Base-by-base conservation (phyloP, 352 stramenopile genomes). In the Phytophthora tubulina region DNA sequence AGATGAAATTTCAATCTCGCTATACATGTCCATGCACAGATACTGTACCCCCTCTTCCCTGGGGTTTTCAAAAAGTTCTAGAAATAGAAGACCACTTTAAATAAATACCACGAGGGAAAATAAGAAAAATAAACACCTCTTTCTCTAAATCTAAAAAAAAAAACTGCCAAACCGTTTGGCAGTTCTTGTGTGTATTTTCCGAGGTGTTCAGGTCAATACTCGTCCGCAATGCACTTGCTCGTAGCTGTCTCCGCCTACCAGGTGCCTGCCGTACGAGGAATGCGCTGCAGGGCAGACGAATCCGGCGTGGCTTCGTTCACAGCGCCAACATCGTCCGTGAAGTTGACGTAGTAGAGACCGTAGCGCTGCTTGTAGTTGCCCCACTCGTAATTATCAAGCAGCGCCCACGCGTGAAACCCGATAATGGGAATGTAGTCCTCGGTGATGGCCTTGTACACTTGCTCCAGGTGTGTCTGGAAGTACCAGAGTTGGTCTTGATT, bases 401-500 rank as follows among this genome's bases (percentile, higher is more conserved):
- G 74, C 69, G 52, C 80, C 93, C 94, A 94, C 7, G 41, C 41
- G 14, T 14, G n/a, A 98, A 10, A 88, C 90, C 90, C 93, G 56
- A 85, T 77, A 33, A 98, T 70, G 30, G 81, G 76, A 48, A 91
- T 88, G 14, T 81, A 70, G 15, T 86, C 75, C 14, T 87, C 64
- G 10, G 67, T 68, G 59, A 86, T 82, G 44, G 76, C 80, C 55
- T 71, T 76, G 60, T 86, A 76, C 36, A 92, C 84, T 41, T 85
- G 75, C 45, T 88, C 69, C 15, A 92, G 15, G 41, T 46, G 41
- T 27, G 41, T 46, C 3, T 82, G 76, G 31, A 70, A 88, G 58
- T 92, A 92, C 76, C 79, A 87, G 2, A 89, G 49, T 54, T 90
- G 84, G 36, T 92, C 76, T 35, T 70, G 50, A 58, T 89, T 90